Base-by-base conservation (phyloP, 1,284 basidiomycete genomes). In the Thecaphora thlaspeos region DNA sequence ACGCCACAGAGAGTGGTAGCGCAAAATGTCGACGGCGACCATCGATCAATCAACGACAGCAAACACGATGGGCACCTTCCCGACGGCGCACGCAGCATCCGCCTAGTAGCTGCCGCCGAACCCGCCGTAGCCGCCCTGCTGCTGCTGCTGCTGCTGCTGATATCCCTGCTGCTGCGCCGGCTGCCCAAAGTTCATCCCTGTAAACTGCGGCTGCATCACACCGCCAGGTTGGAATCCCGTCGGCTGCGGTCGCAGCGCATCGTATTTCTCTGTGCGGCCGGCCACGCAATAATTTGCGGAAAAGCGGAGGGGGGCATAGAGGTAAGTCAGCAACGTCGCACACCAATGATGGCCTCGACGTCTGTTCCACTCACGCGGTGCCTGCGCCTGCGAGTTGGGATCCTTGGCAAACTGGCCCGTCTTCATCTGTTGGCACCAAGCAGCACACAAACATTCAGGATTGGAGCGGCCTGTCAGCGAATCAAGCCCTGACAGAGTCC, bases 161-260 rank as follows among this genome's bases (percentile, higher is more conserved):
- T 9, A 11, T 26, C 47, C 44, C 28, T 51, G 39, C 21, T 36
- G 43, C 26, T 40, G 57, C 18, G 42, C 54, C 51, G 51, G 57
- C 41, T 65, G 55, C 4, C 54, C 53, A 30, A 46, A 59, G 17
- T 40, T 46, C 50, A 65, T 56, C 9, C 61, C 61, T 14, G 61
- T 65, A 34, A 55, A 56, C 44, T 64, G 68, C 36, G 65, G 68
- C 39, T 43, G 15, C 58, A 70, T 67, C 37, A 75, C 72, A 23
- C 71, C 71, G 3, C 73, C 74, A 0, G 73, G 61, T 26, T 68
- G 62, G 62, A 75, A 77, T 9, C 75, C 74, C 2, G 75, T 77
- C 10, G 76, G 74, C 51, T 77, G 76, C 3, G 75, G 73, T 26
- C 74, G 64, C 37, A 77, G 51, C 12, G 75, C 69, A 43, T 77